Evolutionary conservation across 2,329 filamentous ascomycete genomes (phyloP), one percentile per base, ranked within the genome.

Genomic region (Cladophialophora exuberans): DNA sequence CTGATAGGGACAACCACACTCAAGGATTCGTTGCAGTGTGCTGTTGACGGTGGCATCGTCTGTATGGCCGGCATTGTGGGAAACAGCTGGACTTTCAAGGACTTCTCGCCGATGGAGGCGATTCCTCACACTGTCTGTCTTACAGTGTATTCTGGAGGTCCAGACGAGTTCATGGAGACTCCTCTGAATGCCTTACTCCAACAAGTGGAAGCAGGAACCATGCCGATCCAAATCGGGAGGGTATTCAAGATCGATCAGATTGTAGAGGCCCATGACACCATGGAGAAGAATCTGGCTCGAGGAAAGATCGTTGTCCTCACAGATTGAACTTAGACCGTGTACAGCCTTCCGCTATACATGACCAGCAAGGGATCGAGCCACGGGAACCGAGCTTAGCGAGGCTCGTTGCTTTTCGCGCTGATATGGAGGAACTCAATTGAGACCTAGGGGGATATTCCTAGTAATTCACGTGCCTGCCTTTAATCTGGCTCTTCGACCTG

Each of bases 31-130:
- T 55, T 79, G 51, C 57, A 64, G 17, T 76, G 74, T 65, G 66
- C 67, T 1, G 67, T 65, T 28, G 52, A 65, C 23, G 69, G 70
- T 4, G 77, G 77, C 0, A 72, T 70, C 17, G 72, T 78, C 1
- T 78, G 75, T 56, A 70, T 79, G 70, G 70, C 73, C 0, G 77
- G 76, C 1, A 76, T 77, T 23, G 73, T 77, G 10, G 58, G 58
- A 22, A 72, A 75, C 50, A 67, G 69, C 36, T 77, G 76, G 75
- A 57, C 52, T 4, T 59, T 73, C 23, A 63, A 73, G 3, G 61
- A 71, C 6, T 72, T 77, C 51, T 68, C 66, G 49, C 74, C 75
- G 1, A 77, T 78, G 73, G 73, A 68, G 13, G 54, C 65, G 3
- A 76, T 79, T 31, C 75, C 75, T 0, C 66, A 64, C 1, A 66